Percentiles rank a stretch among this genome's conserved stretches.
phyloP scores from a whole-genome alignment of 202 grass and related monocot genomes.

The Musa balbisiana region DNA sequence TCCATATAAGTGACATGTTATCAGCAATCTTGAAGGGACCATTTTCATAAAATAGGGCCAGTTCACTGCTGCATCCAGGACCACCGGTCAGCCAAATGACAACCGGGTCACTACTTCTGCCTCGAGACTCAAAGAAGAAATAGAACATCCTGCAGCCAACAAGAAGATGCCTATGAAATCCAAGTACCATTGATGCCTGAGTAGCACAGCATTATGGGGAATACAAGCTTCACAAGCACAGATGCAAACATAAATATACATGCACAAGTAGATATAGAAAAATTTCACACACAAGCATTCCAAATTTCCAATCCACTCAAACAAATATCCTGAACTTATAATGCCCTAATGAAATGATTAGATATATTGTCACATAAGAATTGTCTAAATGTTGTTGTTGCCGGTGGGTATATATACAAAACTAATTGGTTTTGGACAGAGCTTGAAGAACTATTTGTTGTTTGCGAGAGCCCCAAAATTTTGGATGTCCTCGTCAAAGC shows the following conservation, averaged over 20 bases:
- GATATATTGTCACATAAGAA: too few relatives aligned
- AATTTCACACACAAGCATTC: background rate
- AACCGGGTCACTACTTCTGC: slow-evolving; percentile 22
- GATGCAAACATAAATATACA: background rate
- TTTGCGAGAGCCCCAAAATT: too few relatives aligned
- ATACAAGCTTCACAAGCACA: background rate
- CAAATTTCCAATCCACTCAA: too few relatives aligned
- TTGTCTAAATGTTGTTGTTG: too few relatives aligned
- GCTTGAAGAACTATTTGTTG: too few relatives aligned
- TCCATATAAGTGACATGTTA: slow-evolving; percentile 29
- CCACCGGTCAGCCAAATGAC: slow-evolving; percentile 31
- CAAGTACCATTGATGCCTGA: background rate
- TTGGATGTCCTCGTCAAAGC: too few relatives aligned
- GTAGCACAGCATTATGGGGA: background rate
- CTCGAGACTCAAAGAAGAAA: slow-evolving; percentile 31
- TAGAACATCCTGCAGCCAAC: slow-evolving; percentile 21
- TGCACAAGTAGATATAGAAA: background rate
- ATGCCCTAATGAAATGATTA: too few relatives aligned
- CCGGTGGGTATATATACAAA: too few relatives aligned
- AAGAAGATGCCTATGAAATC: slow-evolving; percentile 1
- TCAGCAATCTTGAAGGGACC: slow-evolving; percentile 31
- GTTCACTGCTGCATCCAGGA: slow-evolving; percentile 30
- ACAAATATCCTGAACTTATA: too few relatives aligned
- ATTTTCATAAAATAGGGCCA: slow-evolving; percentile 30
- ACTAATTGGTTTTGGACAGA: too few relatives aligned